Evolutionary conservation across 306 rosid species (phyloP).

Genomic region (Styphnolobium japonicum): DNA sequence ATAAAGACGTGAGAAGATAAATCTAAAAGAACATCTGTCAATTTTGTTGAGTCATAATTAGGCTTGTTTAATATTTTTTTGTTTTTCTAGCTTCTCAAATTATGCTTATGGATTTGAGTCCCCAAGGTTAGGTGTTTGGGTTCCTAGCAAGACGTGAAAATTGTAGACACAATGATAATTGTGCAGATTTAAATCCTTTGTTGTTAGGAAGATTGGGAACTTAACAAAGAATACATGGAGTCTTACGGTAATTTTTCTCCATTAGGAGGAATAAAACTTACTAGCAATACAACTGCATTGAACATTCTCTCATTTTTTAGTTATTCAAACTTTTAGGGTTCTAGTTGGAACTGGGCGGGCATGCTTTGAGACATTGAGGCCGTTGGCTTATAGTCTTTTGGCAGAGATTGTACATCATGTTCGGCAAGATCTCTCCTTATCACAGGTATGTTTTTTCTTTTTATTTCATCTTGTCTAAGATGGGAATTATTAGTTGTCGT

Average conservation of each 20-base stretch:
- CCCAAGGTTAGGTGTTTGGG: background rate
- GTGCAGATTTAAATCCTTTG: slow-evolving; percentile 7
- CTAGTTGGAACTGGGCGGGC: slow-evolving; percentile 96
- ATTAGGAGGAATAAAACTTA: background rate
- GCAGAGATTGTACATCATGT: slow-evolving; percentile 99
- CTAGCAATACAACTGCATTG: slow-evolving; percentile 4
- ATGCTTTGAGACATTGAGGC: slow-evolving; percentile 95
- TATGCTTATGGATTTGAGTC: slow-evolving; percentile 1
- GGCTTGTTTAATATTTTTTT: background rate
- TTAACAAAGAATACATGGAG: background rate
- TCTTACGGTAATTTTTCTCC: background rate
- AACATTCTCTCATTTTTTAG: slow-evolving; percentile 22
- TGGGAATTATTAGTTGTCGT: slow-evolving; percentile 1
- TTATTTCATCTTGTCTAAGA: slow-evolving; percentile 10
- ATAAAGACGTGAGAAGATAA: no score
- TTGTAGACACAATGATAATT: background rate
- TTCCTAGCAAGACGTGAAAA: background rate
- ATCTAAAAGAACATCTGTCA: no score
- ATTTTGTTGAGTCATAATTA: background rate
- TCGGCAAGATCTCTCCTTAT: slow-evolving; percentile 80
- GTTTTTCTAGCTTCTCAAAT: background rate
- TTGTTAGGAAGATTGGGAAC: slow-evolving; percentile 5
- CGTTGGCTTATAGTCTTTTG: slow-evolving; percentile 93
- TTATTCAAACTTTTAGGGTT: slow-evolving; percentile 55
- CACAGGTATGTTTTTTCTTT: slow-evolving; percentile 62